phyloP scores from a whole-genome alignment of 2,329 filamentous ascomycete species.

The Neonectria faginata region DNA sequence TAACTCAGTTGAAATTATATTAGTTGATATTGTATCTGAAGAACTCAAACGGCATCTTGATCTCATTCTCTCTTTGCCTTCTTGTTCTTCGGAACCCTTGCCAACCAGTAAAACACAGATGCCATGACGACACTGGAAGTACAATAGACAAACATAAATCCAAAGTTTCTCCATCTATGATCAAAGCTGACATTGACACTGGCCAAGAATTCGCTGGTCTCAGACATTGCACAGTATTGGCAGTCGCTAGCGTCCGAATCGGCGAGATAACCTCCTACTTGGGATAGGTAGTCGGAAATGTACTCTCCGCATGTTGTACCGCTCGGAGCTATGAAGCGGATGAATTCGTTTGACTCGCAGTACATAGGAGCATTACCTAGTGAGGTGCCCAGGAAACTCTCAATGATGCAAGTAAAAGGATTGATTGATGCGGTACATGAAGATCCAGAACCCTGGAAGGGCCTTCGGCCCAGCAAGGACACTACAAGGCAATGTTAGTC shows the following conservation, averaged over 20 bases:
- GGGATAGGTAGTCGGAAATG: constrained; percentile 58
- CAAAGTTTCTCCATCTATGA: constrained; percentile 68
- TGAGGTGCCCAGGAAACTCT: constrained; percentile 8
- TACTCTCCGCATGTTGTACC: constrained; percentile 55
- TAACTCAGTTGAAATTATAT: too few relatives aligned
- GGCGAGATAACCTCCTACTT: constrained; percentile 58
- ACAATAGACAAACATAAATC: constrained; percentile 61
- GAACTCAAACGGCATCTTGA: too few relatives aligned
- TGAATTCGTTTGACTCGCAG: constrained; percentile 1
- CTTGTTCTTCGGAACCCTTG: constrained; percentile 50
- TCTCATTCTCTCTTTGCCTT: neutral
- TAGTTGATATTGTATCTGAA: too few relatives aligned
- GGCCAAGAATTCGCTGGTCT: constrained; percentile 55
- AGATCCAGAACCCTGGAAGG: constrained; percentile 16
- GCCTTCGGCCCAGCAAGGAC: constrained; percentile 7
- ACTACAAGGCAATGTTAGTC: neutral
- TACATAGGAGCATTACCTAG: neutral
- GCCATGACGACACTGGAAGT: constrained; percentile 63
- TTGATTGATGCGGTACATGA: constrained; percentile 20
- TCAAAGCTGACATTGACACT: constrained; percentile 58
- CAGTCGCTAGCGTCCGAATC: constrained; percentile 51
- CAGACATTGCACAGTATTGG: constrained; percentile 55
- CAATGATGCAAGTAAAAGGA: constrained; percentile 15
- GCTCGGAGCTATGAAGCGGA: neutral
- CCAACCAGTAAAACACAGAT: constrained; percentile 61